phyloP scores from a whole-genome alignment of 371 early-diverging fungal genomes.

The Mucor piriformis region DNA sequence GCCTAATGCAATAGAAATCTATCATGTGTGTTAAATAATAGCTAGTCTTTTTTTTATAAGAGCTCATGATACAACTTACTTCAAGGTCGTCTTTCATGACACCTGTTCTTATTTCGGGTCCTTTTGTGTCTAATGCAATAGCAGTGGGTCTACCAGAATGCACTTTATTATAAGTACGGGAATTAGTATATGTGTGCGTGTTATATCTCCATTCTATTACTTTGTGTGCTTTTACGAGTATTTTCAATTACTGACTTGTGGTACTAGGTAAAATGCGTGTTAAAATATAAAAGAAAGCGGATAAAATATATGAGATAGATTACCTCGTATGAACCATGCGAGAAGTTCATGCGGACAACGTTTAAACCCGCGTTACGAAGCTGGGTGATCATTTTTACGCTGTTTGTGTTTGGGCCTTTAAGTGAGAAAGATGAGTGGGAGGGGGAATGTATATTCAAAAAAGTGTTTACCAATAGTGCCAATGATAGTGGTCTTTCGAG shows the following conservation, averaged over 20 bases:
- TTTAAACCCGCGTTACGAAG: conserved; percentile 94
- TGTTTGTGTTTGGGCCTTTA: conserved; percentile 83
- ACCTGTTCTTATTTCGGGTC: conserved; percentile 86
- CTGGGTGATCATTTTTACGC: conserved; percentile 80
- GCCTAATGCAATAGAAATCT: conserved; percentile 65
- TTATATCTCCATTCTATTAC: background rate
- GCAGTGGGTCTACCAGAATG: conserved; percentile 74
- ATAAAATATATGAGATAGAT: too few species aligned
- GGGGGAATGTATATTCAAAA: background rate
- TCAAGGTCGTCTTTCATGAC: conserved; percentile 61
- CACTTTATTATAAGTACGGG: background rate
- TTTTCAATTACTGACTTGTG: conserved; percentile 86
- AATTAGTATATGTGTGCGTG: background rate
- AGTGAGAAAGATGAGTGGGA: background rate
- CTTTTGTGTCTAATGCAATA: conserved; percentile 88
- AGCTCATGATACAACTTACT: conserved; percentile 31
- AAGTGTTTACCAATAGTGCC: conserved; percentile 30
- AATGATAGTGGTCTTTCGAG: conserved; percentile 25
- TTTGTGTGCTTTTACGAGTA: conserved; percentile 63
- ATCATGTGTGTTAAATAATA: background rate
- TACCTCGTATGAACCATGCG: conserved; percentile 94
- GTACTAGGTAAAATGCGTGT: conserved; percentile 55
- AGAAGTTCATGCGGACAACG: conserved; percentile 94
- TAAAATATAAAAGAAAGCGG: too few species aligned
- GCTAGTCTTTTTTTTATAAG: background rate